Percentiles rank a stretch among this genome's conserved stretches.
Evolutionary conservation across 257 asterid genomes (phyloP).

Genomic region (Pogostemon cablin): DNA sequence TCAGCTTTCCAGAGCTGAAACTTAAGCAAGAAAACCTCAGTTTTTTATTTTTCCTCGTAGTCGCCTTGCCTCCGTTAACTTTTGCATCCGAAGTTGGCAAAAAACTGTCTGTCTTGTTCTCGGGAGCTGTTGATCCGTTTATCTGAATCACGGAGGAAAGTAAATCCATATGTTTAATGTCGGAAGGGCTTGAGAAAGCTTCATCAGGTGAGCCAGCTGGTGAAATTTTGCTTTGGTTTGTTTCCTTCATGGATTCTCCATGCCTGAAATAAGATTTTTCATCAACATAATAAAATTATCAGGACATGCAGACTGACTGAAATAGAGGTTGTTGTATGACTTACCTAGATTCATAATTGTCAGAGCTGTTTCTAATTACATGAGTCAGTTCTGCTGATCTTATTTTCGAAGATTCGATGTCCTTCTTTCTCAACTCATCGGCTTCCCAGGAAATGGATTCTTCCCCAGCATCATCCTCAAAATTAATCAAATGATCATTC

Average conservation of each 20-base stretch:
- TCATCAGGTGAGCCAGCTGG: constrained; percentile 56
- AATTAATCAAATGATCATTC: constrained; percentile 21
- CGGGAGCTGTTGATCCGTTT: constrained; percentile 18
- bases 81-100: constrained; percentile 25
- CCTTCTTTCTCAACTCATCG: constrained; percentile 31
- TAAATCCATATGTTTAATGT: constrained; percentile 33
- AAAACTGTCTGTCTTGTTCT: constrained; percentile 28
- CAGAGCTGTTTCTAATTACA: constrained; percentile 54
- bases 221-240: constrained; percentile 61
- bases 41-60: constrained; percentile 40
- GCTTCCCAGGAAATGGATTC: constrained; percentile 37
- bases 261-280: constrained; percentile 44
- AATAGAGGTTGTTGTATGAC: not conserved
- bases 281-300: too few species aligned
- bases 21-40: constrained; percentile 52
- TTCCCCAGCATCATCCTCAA: constrained; percentile 36
- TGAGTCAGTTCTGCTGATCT: constrained; percentile 35
- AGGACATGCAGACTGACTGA: too few species aligned
- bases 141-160: constrained; percentile 34
- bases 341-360: constrained; percentile 68
- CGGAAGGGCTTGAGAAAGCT: constrained; percentile 27
- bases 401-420: constrained; percentile 27
- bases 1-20: constrained; percentile 27
- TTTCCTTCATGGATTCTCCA: constrained; percentile 50
- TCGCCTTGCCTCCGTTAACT: constrained; percentile 25